A percentile compares a stretch with the other conserved stretches of the same genome.
These are phyloP conservation scores for Psilocybe cyanescens DNA, from an alignment of 768 basidiomycete species.

Conservation along the genomic window DNA sequence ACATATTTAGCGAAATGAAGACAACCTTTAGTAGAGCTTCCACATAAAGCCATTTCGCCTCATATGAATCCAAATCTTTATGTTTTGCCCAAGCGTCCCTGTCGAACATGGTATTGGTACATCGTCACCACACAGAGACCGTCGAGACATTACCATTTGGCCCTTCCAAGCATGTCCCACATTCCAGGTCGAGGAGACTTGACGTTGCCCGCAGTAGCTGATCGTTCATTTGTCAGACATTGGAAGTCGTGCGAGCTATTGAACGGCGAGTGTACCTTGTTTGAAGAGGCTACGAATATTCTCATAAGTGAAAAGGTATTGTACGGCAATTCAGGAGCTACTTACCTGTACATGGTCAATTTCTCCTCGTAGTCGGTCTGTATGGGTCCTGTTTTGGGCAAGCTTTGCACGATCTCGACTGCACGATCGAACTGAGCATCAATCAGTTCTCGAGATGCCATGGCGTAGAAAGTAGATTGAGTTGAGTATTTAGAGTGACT, in stretches of 20 bases:
- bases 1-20: slow-evolving; percentile 8
- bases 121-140: not conserved
- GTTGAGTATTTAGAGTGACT: not conserved
- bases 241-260: not conserved
- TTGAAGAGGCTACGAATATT: slow-evolving; percentile 77
- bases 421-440: slow-evolving; percentile 91
- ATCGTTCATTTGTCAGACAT: slow-evolving; percentile 11
- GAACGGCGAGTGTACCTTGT: slow-evolving; percentile 62
- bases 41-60: slow-evolving; percentile 91
- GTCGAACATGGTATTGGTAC: not conserved
- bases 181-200: slow-evolving; percentile 78
- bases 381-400: slow-evolving; percentile 94
- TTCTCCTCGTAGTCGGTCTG: slow-evolving; percentile 97
- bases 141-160: slow-evolving; percentile 69
- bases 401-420: slow-evolving; percentile 89
- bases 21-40: slow-evolving; percentile 81
- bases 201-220: slow-evolving; percentile 92
- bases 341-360: slow-evolving; percentile 87
- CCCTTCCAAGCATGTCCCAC: slow-evolving; percentile 89
- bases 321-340: slow-evolving; percentile 2
- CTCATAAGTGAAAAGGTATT: slow-evolving; percentile 13
- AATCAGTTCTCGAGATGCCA: slow-evolving; percentile 71
- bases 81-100: slow-evolving; percentile 98
- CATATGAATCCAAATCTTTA: slow-evolving; percentile 73
- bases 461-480: slow-evolving; percentile 22